These are phyloP conservation scores for Neurospora tetraspora DNA, from an alignment of 495 filamentous ascomycete species.

Conservation along the genomic window DNA sequence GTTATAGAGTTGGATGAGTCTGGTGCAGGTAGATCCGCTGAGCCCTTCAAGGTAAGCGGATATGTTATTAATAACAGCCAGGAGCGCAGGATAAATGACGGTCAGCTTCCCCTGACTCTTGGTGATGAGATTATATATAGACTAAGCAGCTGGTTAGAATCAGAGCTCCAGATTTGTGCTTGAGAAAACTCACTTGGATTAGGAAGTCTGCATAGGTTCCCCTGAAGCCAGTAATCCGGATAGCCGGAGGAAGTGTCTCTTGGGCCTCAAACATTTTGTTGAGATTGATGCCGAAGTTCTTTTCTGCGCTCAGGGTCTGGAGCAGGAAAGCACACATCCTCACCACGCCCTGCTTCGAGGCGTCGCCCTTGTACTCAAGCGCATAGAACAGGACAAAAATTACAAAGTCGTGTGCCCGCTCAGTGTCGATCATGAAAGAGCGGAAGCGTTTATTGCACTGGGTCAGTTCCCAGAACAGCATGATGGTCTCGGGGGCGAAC, in stretches of 20 bases:
- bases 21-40: constrained; percentile 63
- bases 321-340: constrained; percentile 95
- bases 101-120: constrained; percentile 84
- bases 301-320: constrained; percentile 90
- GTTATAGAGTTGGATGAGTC: constrained; percentile 78
- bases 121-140: constrained; percentile 85
- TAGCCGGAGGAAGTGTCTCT: constrained; percentile 71
- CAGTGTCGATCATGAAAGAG: constrained; percentile 94
- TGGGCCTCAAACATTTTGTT: constrained; percentile 87
- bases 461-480: constrained; percentile 94
- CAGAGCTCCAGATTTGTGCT: background rate
- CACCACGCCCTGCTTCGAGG: constrained; percentile 83
- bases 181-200: constrained; percentile 59
- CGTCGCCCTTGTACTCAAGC: constrained; percentile 73
- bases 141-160: constrained; percentile 46
- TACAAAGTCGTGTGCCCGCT: constrained; percentile 85
- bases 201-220: constrained; percentile 92
- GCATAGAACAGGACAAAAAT: constrained; percentile 88
- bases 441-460: constrained; percentile 98
- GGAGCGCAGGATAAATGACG: constrained; percentile 83
- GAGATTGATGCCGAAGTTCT: constrained; percentile 79
- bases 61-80: constrained; percentile 90
- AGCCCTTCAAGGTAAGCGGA: constrained; percentile 72
- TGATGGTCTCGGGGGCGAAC: constrained; percentile 92
- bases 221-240: constrained; percentile 72